Conservation (phyloP, 345 rosid species). For the Eucalyptus curtisii region DNA sequence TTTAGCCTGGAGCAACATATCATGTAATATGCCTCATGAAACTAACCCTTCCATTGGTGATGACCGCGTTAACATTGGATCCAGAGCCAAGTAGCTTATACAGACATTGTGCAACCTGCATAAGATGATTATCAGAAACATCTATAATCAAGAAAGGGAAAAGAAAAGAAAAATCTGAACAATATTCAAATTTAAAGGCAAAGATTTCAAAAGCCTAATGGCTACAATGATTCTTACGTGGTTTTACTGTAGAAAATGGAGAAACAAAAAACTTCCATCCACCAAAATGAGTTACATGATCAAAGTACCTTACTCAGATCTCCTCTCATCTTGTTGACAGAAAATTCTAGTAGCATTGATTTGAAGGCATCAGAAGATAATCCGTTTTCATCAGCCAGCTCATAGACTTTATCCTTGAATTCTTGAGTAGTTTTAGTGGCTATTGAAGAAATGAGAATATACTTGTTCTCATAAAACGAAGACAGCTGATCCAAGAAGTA, state of each 20-base stretch:
- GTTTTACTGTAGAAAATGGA: background rate
- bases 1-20: background rate
- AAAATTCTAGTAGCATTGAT: constrained; percentile 36
- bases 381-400: constrained; percentile 72
- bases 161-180: background rate
- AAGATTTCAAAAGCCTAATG: background rate
- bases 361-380: constrained; percentile 46
- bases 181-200: background rate
- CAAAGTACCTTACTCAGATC: constrained; percentile 48
- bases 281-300: background rate
- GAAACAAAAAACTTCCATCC: background rate
- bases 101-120: constrained; percentile 58
- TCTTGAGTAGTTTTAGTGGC: constrained; percentile 31
- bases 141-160: background rate
- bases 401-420: constrained; percentile 55
- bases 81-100: constrained; percentile 54
- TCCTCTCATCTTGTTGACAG: constrained; percentile 25
- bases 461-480: constrained; percentile 56
- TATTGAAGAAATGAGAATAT: constrained; percentile 34
- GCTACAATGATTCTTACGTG: background rate
- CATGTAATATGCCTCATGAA: background rate
- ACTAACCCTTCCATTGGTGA: constrained; percentile 94
- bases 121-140: background rate
- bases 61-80: constrained; percentile 53
- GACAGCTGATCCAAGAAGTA: constrained; percentile 70